Base-by-base conservation (phyloP, 495 filamentous ascomycete genomes). In the Sphaerosporella brunnea region DNA sequence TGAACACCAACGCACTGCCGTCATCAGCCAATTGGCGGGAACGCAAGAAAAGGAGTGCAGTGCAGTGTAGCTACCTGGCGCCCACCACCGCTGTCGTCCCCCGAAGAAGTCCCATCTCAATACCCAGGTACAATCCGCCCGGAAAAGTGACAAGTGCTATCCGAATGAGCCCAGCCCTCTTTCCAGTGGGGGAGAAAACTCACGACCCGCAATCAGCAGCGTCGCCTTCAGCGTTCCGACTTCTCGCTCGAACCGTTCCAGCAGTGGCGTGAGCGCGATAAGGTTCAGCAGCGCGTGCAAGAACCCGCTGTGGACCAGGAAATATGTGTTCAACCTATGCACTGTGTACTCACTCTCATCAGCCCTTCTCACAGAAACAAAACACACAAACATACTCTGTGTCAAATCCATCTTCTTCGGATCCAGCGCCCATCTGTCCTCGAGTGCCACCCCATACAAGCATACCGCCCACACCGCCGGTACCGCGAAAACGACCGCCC, bases 161-260 rank as follows among this genome's bases (percentile, higher is more conserved):
- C 10, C n/a, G 20, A 7, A 30, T 19, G 44, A 53, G 77, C 86
- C n/a, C n/a, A n/a, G n/a, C n/a, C n/a, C n/a, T n/a, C n/a, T n/a
- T n/a, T n/a, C n/a, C n/a, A n/a, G n/a, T n/a, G n/a, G n/a, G n/a
- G n/a, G n/a, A n/a, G n/a, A n/a, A n/a, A n/a, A n/a, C n/a, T n/a
- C n/a, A n/a, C n/a, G 68, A 70, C 93, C 85, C 84, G 85, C 70
- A 62, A 96, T 92, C 54, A 96, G 68, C 28, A 81, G 73, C 39
- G 88, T 55, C 16, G 84, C 75, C 21, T 80, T 79, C 54, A 95
- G 66, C n/a, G 87, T 94, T 21, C 90, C 90, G 66, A 90, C 72
- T 59, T 93, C 88, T n/a, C 75, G 69, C 65, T 97, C 90, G 61
- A 96, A 97, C 38, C 86, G 72, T 63, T 94, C 87, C 52, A 96